Evolutionary conservation across 2,329 filamentous ascomycete species (phyloP).

Genomic region (Hypoxylon sp.): DNA sequence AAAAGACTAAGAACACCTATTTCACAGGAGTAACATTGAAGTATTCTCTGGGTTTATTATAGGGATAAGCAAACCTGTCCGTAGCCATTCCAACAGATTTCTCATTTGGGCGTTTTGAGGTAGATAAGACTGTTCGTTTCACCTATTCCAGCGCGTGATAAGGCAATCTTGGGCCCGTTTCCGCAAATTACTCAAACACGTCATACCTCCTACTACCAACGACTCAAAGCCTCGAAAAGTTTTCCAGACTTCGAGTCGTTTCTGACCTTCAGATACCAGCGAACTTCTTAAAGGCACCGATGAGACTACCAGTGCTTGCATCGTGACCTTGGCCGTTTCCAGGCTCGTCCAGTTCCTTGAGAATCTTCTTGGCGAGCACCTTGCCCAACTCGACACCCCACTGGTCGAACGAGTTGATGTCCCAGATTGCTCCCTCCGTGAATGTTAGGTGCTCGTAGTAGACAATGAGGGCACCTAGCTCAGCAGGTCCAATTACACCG

Average conservation of each 20-base stretch:
- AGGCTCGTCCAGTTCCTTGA: conserved; percentile 85
- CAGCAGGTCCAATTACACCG: conserved; percentile 92
- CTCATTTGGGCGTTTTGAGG: not conserved
- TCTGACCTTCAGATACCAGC: conserved; percentile 62
- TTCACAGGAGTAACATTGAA: not conserved
- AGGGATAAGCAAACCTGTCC: not conserved
- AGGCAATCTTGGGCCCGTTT: conserved; percentile 13
- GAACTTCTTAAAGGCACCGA: conserved; percentile 91
- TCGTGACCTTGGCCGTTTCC: conserved; percentile 83
- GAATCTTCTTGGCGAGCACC: conserved; percentile 92
- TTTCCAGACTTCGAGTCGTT: conserved; percentile 8
- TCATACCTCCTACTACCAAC: conserved; percentile 8
- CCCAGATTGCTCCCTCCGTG: conserved; percentile 97
- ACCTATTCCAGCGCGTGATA: conserved; percentile 1
- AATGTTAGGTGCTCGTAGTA: conserved; percentile 99
- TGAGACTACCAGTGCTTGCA: conserved; percentile 87
- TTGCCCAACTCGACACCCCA: conserved; percentile 99
- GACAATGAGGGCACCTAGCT: conserved; percentile 93
- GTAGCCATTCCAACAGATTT: not conserved
- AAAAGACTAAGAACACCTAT: not conserved
- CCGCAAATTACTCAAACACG: conserved; percentile 25
- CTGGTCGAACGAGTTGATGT: conserved; percentile 99
- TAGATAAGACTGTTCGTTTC: conserved; percentile 2
- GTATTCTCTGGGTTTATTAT: not conserved
- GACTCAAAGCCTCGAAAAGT: conserved; percentile 42